Percentiles rank a stretch among this genome's conserved stretches.
phyloP scores from a whole-genome alignment of 2,329 filamentous ascomycete species.

The Shiraia sp. region DNA sequence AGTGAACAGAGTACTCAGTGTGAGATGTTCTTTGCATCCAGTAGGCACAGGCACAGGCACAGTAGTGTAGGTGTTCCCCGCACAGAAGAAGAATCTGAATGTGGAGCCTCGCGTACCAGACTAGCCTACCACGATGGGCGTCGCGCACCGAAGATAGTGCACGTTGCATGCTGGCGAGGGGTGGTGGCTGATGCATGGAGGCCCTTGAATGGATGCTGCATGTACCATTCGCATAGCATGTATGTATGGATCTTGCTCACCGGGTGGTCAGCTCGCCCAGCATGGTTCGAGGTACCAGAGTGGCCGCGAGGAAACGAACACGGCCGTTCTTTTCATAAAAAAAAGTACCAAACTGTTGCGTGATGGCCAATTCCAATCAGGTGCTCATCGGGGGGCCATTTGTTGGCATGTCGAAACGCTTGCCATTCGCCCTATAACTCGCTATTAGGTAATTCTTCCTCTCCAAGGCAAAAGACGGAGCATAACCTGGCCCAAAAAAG shows the following conservation, averaged over 20 bases:
- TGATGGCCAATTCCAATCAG: conserved; percentile 12
- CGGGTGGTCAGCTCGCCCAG: too few species aligned
- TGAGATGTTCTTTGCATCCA: too few species aligned
- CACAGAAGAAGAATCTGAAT: conserved; percentile 19
- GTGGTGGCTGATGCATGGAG: conserved; percentile 8
- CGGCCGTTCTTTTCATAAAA: too few species aligned
- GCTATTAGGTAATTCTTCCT: conserved; percentile 44
- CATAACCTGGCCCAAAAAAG: conserved; percentile 23
- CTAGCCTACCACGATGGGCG: conserved; percentile 18
- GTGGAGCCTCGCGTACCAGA: conserved; percentile 16
- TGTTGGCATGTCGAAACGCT: conserved; percentile 32
- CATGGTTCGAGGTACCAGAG: too few species aligned
- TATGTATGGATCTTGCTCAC: too few species aligned
- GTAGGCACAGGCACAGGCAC: too few species aligned
- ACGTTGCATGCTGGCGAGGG: conserved; percentile 10
- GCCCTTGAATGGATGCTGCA: conserved; percentile 4
- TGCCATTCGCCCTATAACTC: conserved; percentile 35
- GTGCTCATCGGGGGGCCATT: conserved; percentile 20
- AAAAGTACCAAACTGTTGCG: too few species aligned
- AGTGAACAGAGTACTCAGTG: too few species aligned
- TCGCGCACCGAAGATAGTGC: conserved; percentile 11
- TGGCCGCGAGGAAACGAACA: too few species aligned
- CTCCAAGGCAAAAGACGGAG: conserved; percentile 31
- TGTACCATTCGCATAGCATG: too few species aligned
- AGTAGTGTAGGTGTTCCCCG: conserved; percentile 21